Evolutionary conservation across 306 rosid genomes (phyloP), one percentile per base, ranked within the genome.

Genomic region (Lathyrus sativus): DNA sequence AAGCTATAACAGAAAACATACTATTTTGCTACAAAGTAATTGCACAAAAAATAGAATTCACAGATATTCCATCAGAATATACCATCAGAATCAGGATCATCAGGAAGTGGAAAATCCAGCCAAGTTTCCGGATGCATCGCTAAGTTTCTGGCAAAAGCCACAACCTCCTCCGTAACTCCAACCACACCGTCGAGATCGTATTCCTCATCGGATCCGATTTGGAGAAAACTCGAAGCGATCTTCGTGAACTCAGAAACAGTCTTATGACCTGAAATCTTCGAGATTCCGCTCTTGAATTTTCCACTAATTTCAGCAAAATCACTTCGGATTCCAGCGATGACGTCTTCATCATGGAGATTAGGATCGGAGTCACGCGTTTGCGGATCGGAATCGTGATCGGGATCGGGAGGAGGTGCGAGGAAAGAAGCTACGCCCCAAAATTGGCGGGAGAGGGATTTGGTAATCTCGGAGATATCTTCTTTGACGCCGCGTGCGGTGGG

Each of bases 401-500:
- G 71, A 33, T 63, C 68, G 54, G 96, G 87, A 0, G 89, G 89
- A 4, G 97, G 97, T 1, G 95, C 97, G 28, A 91, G 95, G 73
- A 91, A 91, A 9, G 97, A 86, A 46, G 97, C 95, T 33, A 91
- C 95, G 70, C 95, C 97, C 97, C 92, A 88, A 31, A 91, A 76
- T 58, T 91, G 92, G 43, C 95, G 92, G 24, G 88, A 73, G 2
- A 91, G 62, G 71, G 90, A 77, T 78, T 91, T 79, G 59, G 85
- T 84, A 70, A 91, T 75, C 78, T 91, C 92, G 29, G 95, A 84
- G 80, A 91, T 66, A 64, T 91, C 97, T 7, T 87, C 95, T 77
- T 88, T 88, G 86, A 91, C 92, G 70, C 96, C 96, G 1, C 87
- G 78, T 7, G 81, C 72, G n/a, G 88, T 62, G 35, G 90, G 81